Percentiles rank a stretch among this genome's conserved stretches.
Conservation (phyloP, 176 grass and related monocot genomes). For the Hyparrhenia diplandra region DNA sequence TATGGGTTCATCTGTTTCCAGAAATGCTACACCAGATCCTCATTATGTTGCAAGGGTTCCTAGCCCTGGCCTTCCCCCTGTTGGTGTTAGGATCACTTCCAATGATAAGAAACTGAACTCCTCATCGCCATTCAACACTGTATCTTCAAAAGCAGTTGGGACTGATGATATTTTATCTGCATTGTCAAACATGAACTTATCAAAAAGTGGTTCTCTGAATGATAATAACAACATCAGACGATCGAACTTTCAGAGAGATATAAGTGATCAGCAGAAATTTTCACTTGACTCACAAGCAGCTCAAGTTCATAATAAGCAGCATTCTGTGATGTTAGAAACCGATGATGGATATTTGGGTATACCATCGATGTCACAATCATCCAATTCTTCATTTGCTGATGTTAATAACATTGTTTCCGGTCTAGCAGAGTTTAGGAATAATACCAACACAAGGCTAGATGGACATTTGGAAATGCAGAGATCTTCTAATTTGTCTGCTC, state of each 20-base stretch:
- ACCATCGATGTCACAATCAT: constrained; percentile 36
- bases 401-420: constrained; percentile 31
- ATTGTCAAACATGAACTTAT: constrained; percentile 73
- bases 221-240: constrained; percentile 32
- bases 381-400: constrained; percentile 57
- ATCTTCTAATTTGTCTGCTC: constrained; percentile 36
- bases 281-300: constrained; percentile 31
- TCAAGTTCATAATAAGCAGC: constrained; percentile 51
- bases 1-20: constrained; percentile 57
- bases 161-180: constrained; percentile 82
- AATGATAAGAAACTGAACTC: constrained; percentile 55
- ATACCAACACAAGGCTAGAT: constrained; percentile 29
- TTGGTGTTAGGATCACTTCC: constrained; percentile 54
- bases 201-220: constrained; percentile 38
- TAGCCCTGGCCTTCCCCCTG: constrained; percentile 71
- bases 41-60: constrained; percentile 66
- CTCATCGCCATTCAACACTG: constrained; percentile 49
- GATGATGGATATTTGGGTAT: constrained; percentile 51
- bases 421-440: constrained; percentile 48
- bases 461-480: constrained; percentile 43
- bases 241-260: constrained; percentile 51
- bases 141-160: constrained; percentile 54
- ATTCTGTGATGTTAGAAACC: constrained; percentile 42
- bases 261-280: constrained; percentile 49
- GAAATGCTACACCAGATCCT: constrained; percentile 68